These are phyloP conservation scores for Mycena venus DNA, from an alignment of 768 basidiomycete genomes.

Conservation along the genomic window DNA sequence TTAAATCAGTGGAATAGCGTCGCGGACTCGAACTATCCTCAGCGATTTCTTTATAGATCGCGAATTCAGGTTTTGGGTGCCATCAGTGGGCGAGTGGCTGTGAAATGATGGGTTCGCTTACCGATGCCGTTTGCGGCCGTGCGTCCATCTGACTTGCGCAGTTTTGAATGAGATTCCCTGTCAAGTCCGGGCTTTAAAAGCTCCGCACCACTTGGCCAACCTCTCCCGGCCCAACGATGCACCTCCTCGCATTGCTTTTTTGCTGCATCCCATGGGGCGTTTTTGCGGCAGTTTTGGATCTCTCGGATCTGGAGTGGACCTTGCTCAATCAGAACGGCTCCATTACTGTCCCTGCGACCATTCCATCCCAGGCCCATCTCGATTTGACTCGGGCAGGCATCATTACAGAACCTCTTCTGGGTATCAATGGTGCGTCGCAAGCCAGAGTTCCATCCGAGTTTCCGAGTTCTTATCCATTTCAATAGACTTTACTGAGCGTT, in stretches of 20 bases:
- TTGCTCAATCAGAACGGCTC: constrained; percentile 67
- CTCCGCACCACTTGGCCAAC: no score
- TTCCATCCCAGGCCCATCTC: constrained; percentile 68
- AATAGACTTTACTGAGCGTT: constrained; percentile 67
- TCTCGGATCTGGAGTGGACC: constrained; percentile 65
- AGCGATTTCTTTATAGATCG: no score
- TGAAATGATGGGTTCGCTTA: no score
- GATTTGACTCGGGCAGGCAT: constrained; percentile 66
- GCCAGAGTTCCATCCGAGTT: constrained; percentile 11
- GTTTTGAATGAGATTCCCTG: no score
- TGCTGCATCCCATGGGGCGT: not conserved
- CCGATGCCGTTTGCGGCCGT: no score
- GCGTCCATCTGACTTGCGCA: no score
- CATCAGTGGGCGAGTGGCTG: no score
- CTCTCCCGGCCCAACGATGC: not conserved
- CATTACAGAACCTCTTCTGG: constrained; percentile 66
- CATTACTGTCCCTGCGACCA: constrained; percentile 63
- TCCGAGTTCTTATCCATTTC: not conserved
- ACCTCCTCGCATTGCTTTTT: not conserved
- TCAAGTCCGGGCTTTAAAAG: no score
- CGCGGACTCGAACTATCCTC: no score
- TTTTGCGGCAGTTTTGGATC: constrained; percentile 51
- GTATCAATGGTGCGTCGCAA: constrained; percentile 60
- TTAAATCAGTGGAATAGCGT: no score
- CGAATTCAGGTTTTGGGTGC: no score